Conservation (phyloP, 2,329 filamentous ascomycete species). For the Cordyceps cicadae region DNA sequence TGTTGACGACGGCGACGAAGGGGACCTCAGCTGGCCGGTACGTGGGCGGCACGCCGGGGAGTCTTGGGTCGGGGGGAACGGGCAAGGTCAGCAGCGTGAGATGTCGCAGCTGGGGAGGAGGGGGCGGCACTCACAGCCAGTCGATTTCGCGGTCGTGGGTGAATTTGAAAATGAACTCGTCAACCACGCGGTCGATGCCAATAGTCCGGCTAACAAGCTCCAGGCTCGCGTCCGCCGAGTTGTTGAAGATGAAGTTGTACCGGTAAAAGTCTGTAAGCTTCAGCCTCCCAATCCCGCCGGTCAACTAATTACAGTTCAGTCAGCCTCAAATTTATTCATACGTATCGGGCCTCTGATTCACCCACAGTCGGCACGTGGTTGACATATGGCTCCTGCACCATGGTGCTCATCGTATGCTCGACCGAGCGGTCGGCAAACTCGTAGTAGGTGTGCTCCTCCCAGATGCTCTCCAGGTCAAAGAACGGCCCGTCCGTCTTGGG, state of each 20-base stretch:
- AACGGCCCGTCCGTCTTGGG: slow-evolving; percentile 52
- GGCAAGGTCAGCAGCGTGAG: not conserved
- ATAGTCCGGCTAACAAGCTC: slow-evolving; percentile 42
- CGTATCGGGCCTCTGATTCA: not conserved
- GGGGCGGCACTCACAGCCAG: slow-evolving; percentile 50
- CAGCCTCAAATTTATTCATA: not conserved
- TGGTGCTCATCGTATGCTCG: slow-evolving; percentile 64
- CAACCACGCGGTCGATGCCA: slow-evolving; percentile 60
- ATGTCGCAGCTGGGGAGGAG: not conserved
- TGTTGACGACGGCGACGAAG: slow-evolving; percentile 52
- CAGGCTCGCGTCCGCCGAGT: slow-evolving; percentile 26
- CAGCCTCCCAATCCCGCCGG: slow-evolving; percentile 59
- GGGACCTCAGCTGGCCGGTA: slow-evolving; percentile 44
- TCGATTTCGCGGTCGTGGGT: slow-evolving; percentile 53
- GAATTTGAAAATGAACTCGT: slow-evolving; percentile 57
- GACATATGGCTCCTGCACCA: slow-evolving; percentile 67
- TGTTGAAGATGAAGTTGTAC: slow-evolving; percentile 59
- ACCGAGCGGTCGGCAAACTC: slow-evolving; percentile 63
- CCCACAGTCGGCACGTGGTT: slow-evolving; percentile 63
- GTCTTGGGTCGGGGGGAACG: slow-evolving; percentile 11
- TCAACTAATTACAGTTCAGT: slow-evolving; percentile 29
- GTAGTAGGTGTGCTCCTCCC: slow-evolving; percentile 66
- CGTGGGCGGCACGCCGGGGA: slow-evolving; percentile 47
- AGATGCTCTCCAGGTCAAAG: slow-evolving; percentile 68
- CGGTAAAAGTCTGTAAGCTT: slow-evolving; percentile 60